Conservation (phyloP, 805 yeast genomes). For the Candida methanosorbosa region DNA sequence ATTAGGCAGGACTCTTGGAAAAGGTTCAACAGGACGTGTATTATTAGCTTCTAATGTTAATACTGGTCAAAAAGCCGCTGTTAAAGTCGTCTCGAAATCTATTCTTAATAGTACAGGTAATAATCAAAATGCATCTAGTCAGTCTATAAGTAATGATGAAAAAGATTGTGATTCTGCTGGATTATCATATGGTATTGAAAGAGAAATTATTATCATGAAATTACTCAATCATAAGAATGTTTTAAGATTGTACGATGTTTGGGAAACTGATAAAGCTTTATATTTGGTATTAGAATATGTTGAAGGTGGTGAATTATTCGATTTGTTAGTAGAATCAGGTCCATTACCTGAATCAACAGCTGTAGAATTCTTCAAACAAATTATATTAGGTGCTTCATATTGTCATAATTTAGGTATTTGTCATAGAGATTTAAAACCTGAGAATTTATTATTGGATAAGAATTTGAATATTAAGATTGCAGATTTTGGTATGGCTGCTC, state of each 20-base stretch:
- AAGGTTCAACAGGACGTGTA: conserved; percentile 96
- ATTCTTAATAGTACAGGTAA: conserved; percentile 36
- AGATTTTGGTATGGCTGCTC: conserved; percentile 98
- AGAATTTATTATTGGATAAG: conserved; percentile 69
- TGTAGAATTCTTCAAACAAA: conserved; percentile 72
- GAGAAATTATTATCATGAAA: conserved; percentile 83
- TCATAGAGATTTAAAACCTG: conserved; percentile 77
- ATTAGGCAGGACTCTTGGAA: conserved; percentile 85
- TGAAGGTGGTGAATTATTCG: conserved; percentile 96
- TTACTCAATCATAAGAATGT: conserved; percentile 71
- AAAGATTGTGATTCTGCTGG: conserved; percentile 40
- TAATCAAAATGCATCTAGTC: neutral
- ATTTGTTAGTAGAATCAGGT: conserved; percentile 82
- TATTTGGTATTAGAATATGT: conserved; percentile 91
- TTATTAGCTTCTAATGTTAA: conserved; percentile 79
- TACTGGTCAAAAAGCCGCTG: conserved; percentile 90
- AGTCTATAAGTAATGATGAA: conserved; percentile 8
- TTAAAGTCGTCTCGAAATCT: conserved; percentile 89
- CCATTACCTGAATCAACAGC: conserved; percentile 87
- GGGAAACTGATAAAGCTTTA: conserved; percentile 78
- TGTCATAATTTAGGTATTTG: conserved; percentile 64
- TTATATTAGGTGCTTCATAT: conserved; percentile 55
- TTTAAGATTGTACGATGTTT: conserved; percentile 71
- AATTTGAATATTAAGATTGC: conserved; percentile 90
- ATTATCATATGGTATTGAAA: conserved; percentile 76